Evolutionary conservation across 2,329 filamentous ascomycete genomes (phyloP), one percentile per base, ranked within the genome.

Genomic region (Phyllachora maydis): DNA sequence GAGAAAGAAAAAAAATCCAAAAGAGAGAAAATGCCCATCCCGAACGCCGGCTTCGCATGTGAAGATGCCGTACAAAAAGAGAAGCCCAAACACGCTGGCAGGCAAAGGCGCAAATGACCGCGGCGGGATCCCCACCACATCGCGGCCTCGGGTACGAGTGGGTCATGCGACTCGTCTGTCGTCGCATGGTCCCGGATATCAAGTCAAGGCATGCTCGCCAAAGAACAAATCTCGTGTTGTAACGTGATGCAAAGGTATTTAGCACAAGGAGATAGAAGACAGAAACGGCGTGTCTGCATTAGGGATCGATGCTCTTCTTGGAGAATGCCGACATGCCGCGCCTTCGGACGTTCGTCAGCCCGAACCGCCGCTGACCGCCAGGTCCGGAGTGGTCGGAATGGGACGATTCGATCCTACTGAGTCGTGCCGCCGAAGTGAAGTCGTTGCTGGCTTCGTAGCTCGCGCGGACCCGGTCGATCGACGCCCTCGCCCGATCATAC

Each of bases 391-490:
- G 35, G 12, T 29, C 43, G 28, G 60, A 70, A 26, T 67, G 63
- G 23, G 59, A 66, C 13, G 76, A 83, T 52, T 93, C 88, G 33
- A 92, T 67, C 31, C 82, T 65, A 22, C 72, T 73, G 34, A 98
- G 52, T 42, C 85, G 70, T 18, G 81, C 81, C 9, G 83, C 83
- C 14, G 77, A 83, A 1, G 85, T 92, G 40, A 93, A 92, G 38
- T 95, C 88, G 37, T 70, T 76, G 45, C 73, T 88, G 18, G 68
- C 69, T 48, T 93, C 85, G 42, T 81, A 92, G 45, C 77, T 85
- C 8, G 75, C 64, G 35, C 82, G 63, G 11, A 79, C 66, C 14
- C 74, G 69, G 40, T 95, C 88, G 66, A 91, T 85, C 0, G 81
- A 91, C 31, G 70, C 68, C 23, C 83, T 64, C 37, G 90, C 67